Conservation (phyloP, 768 basidiomycete genomes). For the Phanerochaete sordida region DNA sequence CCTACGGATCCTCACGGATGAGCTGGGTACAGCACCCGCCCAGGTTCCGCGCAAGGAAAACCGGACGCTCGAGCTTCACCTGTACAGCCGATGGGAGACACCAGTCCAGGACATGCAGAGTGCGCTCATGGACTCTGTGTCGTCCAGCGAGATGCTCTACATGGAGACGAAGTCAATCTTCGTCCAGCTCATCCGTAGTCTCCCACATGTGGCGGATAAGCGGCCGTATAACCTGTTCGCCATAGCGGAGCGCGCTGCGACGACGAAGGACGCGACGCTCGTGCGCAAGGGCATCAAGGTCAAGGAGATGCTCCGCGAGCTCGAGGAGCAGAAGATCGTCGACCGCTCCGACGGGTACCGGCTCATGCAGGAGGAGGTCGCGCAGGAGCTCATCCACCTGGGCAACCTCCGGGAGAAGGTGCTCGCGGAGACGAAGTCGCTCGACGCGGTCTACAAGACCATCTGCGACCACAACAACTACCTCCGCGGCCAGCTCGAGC, state of each 20-base stretch:
- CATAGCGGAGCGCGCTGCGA: constrained; percentile 93
- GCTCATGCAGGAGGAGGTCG: constrained; percentile 97
- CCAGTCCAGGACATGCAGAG: constrained; percentile 97
- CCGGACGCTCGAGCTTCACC: constrained; percentile 81
- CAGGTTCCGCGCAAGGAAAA: constrained; percentile 99
- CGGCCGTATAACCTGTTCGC: constrained; percentile 85
- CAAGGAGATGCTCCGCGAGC: constrained; percentile 96
- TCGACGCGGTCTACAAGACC: constrained; percentile 98
- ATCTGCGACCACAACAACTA: constrained; percentile 99
- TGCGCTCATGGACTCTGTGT: constrained; percentile 95
- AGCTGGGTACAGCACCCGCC: constrained; percentile 87
- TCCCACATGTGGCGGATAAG: constrained; percentile 80
- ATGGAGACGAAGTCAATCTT: constrained; percentile 99
- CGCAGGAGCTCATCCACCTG: constrained; percentile 91
- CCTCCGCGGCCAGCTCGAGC: constrained; percentile 91
- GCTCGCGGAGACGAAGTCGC: constrained; percentile 81
- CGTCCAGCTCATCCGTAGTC: constrained; percentile 93
- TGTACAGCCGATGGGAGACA: constrained; percentile 99
- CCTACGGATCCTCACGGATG: constrained; percentile 92
- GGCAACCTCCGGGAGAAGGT: constrained; percentile 98
- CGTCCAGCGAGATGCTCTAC: constrained; percentile 97
- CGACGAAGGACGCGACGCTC: constrained; percentile 93
- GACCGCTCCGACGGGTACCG: constrained; percentile 81
- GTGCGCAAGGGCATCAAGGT: constrained; percentile 99
- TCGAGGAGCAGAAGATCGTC: constrained; percentile 87